Percentiles rank a stretch among this genome's conserved stretches.
Conservation (phyloP, 2,329 filamentous ascomycete species). For the Aspergillus sclerotialis region DNA sequence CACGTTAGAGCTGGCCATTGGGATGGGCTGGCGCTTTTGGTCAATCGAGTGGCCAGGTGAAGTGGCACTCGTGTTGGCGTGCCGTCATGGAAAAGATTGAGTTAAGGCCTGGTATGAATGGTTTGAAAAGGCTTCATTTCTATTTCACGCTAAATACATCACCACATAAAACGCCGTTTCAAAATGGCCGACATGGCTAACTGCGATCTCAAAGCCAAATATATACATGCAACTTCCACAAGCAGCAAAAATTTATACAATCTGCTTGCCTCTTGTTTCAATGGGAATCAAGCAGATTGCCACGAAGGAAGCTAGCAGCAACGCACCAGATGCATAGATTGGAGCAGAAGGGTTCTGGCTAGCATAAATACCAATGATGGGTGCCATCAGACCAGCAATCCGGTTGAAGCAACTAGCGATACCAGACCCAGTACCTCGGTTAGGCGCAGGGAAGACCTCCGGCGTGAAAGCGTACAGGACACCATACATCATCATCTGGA, state of each 20-base stretch:
- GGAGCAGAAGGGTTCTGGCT: slow-evolving; percentile 30
- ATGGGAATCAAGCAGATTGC: slow-evolving; percentile 38
- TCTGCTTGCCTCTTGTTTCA: slow-evolving; percentile 36
- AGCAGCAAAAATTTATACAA: slow-evolving; percentile 19
- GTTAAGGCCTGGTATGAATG: no score
- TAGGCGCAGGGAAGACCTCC: slow-evolving; percentile 47
- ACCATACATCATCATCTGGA: slow-evolving; percentile 49
- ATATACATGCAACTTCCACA: no score
- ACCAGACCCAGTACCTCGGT: slow-evolving; percentile 46
- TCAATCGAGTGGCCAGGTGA: no score
- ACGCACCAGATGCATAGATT: slow-evolving; percentile 36
- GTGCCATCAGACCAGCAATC: slow-evolving; percentile 35
- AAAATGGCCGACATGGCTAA: no score
- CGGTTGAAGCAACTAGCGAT: slow-evolving; percentile 34
- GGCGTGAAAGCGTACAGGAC: slow-evolving; percentile 51
- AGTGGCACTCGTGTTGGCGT: no score
- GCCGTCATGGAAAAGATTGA: no score
- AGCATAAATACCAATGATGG: slow-evolving; percentile 36
- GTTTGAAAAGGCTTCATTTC: no score
- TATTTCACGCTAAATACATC: no score
- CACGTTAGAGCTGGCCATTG: no score
- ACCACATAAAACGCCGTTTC: no score
- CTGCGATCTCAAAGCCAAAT: no score
- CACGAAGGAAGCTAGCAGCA: slow-evolving; percentile 35
- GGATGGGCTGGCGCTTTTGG: no score